phyloP scores from a whole-genome alignment of 2,329 filamentous ascomycete species.

The Penicillium corylophilum region DNA sequence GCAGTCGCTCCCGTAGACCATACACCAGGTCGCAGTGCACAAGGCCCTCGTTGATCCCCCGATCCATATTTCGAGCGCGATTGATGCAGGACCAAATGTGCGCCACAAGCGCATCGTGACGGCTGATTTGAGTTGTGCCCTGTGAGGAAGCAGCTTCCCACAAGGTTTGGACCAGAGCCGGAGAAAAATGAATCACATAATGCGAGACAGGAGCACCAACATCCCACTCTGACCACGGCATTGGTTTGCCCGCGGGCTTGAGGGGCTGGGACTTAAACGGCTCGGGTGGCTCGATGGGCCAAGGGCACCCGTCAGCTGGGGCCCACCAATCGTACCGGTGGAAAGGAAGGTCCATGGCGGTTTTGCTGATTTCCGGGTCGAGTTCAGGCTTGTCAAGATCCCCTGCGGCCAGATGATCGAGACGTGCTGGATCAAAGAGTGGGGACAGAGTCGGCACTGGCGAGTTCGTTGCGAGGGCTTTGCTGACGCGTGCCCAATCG shows the following conservation, averaged over 20 bases:
- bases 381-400: too few species aligned
- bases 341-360: neutral
- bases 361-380: neutral
- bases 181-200: neutral
- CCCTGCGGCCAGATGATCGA: too few species aligned
- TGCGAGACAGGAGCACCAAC: neutral
- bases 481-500: neutral
- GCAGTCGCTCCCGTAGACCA: neutral
- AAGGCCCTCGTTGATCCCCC: too few species aligned
- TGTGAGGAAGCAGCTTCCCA: too few species aligned
- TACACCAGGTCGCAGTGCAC: neutral
- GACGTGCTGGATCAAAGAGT: too few species aligned
- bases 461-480: neutral
- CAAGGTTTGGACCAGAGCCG: too few species aligned
- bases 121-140: too few species aligned
- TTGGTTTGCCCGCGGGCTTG: neutral
- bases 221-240: neutral
- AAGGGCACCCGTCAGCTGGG: neutral
- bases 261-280: neutral
- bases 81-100: neutral
- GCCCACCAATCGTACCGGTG: conserved; percentile 1
- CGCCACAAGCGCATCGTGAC: neutral
- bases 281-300: neutral
- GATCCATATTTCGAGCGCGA: neutral
- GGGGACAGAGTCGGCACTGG: neutral